Evolutionary conservation across 108 stramenopile genomes (phyloP).

Genomic region (Cyclotella choctawhatcheeana): DNA sequence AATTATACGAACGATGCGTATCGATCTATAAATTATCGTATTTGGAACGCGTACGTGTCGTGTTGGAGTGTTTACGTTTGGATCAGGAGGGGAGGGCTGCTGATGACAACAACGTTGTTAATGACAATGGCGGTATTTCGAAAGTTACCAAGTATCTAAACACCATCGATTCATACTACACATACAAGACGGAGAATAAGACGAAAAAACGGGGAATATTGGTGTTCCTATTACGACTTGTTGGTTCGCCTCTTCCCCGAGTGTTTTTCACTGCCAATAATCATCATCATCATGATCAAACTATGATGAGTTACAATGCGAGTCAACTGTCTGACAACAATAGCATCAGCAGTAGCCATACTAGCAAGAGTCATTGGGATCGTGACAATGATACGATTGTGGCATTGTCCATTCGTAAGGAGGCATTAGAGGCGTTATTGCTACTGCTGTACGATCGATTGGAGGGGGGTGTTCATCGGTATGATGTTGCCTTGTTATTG

Average conservation of each 20-base stretch:
- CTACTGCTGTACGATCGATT: slow-evolving; percentile 63
- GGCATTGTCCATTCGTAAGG: slow-evolving; percentile 30
- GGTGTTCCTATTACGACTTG: no score
- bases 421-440: slow-evolving; percentile 65
- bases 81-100: slow-evolving; percentile 25
- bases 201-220: no score
- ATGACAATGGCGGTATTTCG: neutral
- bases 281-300: no score
- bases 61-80: slow-evolving; percentile 62
- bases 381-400: slow-evolving; percentile 1
- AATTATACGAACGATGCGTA: slow-evolving; percentile 39
- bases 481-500: slow-evolving; percentile 44
- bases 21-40: slow-evolving; percentile 49
- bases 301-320: no score
- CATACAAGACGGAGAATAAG: no score
- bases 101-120: neutral
- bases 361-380: slow-evolving; percentile 13
- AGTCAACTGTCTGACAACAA: neutral
- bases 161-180: no score
- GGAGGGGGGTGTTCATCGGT: slow-evolving; percentile 53
- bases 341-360: slow-evolving; percentile 20
- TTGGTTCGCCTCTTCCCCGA: no score
- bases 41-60: slow-evolving; percentile 47
- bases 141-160: slow-evolving; percentile 18
- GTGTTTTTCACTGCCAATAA: no score